phyloP scores from a whole-genome alignment of 345 rosid genomes.

The Syzygium oleosum region DNA sequence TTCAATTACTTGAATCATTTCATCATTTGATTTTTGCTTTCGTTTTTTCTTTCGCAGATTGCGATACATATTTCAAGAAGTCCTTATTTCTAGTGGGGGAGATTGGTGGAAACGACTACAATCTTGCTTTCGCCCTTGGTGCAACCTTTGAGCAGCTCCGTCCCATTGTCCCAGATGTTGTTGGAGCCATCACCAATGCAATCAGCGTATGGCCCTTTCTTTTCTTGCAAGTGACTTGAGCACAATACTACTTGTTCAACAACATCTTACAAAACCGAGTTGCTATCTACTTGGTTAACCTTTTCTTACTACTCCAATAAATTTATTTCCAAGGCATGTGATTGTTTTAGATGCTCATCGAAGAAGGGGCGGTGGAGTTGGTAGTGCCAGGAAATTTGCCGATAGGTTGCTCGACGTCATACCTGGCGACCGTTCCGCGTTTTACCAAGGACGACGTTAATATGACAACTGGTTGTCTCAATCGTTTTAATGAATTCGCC shows the following conservation, averaged over 20 bases:
- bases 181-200: constrained; percentile 31
- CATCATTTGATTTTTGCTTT: neutral
- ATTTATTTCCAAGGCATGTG: neutral
- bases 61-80: constrained; percentile 37
- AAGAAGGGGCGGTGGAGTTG: neutral
- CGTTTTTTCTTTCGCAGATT: constrained; percentile 16
- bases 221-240: neutral
- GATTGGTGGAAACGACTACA: constrained; percentile 76
- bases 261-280: neutral
- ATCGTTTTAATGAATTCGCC: neutral
- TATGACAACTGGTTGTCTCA: neutral
- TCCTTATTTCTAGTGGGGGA: constrained; percentile 63
- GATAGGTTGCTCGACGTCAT: neutral
- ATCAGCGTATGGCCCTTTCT: constrained; percentile 1
- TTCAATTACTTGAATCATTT: neutral
- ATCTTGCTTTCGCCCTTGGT: constrained; percentile 32
- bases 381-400: neutral
- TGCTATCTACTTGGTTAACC: neutral
- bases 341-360: neutral
- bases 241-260: neutral
- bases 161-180: constrained; percentile 39
- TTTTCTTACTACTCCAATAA: neutral
- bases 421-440: neutral
- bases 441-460: neutral
- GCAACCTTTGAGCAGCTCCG: constrained; percentile 21